Base-by-base conservation (phyloP, 345 rosid species). In the Combretum micranthum region DNA sequence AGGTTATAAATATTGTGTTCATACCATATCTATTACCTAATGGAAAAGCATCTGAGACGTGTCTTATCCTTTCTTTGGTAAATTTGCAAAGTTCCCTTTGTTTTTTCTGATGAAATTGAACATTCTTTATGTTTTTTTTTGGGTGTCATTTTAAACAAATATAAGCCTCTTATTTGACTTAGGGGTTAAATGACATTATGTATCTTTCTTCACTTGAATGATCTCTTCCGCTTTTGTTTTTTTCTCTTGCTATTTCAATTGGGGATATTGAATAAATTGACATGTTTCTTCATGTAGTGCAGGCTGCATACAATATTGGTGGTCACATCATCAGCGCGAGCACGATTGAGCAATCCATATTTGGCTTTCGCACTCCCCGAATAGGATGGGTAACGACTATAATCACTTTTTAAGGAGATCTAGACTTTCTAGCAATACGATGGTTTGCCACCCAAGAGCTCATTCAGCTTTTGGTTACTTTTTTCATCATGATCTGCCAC, bases 241-340 rank as follows among this genome's bases (percentile, higher is more conserved):
- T 22, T 25, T 19, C n/a, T 20, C 15, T 26, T 15, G 15, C 16
- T 2, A 17, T 46, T 46, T 14, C 1, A 12, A 15, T 17, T 46
- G 9, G n/a, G 16, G 42, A 22, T 11, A 20, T 13, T 25, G n/a
- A 37, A 42, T 50, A 67, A 67, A 56, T 64, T 67, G 71, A 78
- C 67, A 46, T 58, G 64, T 65, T 64, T 69, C 51, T 72, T 49
- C 68, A 65, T 75, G 46, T 84, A 76, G 84, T 78, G 83, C 92
- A 88, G 98, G 88, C 87, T 73, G 84, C 90, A 15, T 91, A 91
- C 69, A 91, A 88, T 77, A 79, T 91, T 9, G 90, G 88, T 20
- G 98, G 95, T 26, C 86, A 77, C 51, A 69, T 84, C 47, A 66
- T 88, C 50, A 88, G 88, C 47, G 96, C 96, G 70, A 85, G 81